A percentile compares a stretch with the other conserved stretches of the same genome.
Conservation (phyloP, 345 rosid genomes). For the Populus ilicifolia region DNA sequence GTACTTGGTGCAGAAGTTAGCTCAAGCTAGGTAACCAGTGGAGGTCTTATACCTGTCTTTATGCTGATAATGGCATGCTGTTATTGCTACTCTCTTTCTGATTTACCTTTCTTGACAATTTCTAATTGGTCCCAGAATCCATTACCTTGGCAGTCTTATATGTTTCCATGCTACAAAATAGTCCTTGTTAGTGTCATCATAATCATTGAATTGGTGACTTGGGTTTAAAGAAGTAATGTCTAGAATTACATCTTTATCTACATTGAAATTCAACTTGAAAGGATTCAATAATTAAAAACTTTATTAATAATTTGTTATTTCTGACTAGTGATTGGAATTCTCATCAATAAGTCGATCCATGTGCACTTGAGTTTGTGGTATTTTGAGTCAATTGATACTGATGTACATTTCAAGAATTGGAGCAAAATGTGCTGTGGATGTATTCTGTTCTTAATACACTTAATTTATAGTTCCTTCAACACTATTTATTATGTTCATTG, state of each 20-base stretch:
- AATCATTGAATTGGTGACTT: background rate
- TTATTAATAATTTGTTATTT: background rate
- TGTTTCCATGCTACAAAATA: background rate
- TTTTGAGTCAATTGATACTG: background rate
- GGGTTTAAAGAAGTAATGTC: background rate
- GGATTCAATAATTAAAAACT: background rate
- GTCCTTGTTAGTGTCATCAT: background rate
- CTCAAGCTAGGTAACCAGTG: background rate
- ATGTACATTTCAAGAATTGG: background rate
- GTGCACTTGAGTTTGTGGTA: background rate
- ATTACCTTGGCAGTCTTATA: background rate
- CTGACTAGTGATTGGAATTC: background rate
- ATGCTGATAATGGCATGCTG: constrained; percentile 17
- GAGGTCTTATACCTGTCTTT: background rate
- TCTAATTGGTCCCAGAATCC: background rate
- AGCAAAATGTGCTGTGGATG: background rate
- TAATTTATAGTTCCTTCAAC: background rate
- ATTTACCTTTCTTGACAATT: background rate
- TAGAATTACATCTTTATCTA: background rate
- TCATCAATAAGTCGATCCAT: background rate
- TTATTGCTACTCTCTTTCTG: background rate
- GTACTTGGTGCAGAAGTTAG: background rate
- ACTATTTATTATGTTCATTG: background rate
- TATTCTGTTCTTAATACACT: background rate
- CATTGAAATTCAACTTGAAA: background rate